These are phyloP conservation scores for Rhododendron kiyosumense DNA, from an alignment of 148 eudicot genomes.

Conservation along the genomic window DNA sequence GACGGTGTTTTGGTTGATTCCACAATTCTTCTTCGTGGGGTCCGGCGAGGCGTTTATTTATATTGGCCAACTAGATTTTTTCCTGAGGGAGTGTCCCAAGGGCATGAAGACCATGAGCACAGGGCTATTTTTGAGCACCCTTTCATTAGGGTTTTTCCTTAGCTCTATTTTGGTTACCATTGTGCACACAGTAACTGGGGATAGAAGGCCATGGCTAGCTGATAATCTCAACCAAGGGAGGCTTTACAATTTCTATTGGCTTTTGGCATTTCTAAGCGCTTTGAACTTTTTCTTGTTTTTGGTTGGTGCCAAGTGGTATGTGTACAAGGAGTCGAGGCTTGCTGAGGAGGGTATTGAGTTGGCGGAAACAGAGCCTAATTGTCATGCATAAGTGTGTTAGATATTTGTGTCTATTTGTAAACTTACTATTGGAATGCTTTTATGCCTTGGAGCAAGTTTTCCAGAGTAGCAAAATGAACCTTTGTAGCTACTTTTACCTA, in stretches of 20 bases:
- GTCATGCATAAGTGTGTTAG: neutral
- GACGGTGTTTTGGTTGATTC: constrained; percentile 66
- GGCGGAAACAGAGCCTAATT: neutral
- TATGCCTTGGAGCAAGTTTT: neutral
- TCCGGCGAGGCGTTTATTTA: constrained; percentile 91
- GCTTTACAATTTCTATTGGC: constrained; percentile 78
- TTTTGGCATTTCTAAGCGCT: constrained; percentile 22
- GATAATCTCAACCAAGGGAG: constrained; percentile 78
- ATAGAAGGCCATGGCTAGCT: constrained; percentile 67
- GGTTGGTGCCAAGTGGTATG: neutral
- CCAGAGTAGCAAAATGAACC: too few species aligned
- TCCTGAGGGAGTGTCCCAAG: constrained; percentile 5
- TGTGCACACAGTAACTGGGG: neutral
- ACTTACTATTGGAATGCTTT: neutral
- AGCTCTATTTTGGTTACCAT: neutral
- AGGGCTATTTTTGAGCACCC: neutral
- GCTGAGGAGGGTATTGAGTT: neutral
- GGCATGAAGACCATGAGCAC: constrained; percentile 2
- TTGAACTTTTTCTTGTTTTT: neutral
- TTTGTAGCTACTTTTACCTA: too few species aligned
- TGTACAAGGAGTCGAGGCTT: neutral
- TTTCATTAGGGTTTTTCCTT: neutral
- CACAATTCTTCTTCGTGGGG: constrained; percentile 75
- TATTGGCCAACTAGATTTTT: constrained; percentile 74
- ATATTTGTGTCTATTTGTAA: neutral